Conservation (phyloP, 2,329 filamentous ascomycete species). For the Trichothecium roseum region DNA sequence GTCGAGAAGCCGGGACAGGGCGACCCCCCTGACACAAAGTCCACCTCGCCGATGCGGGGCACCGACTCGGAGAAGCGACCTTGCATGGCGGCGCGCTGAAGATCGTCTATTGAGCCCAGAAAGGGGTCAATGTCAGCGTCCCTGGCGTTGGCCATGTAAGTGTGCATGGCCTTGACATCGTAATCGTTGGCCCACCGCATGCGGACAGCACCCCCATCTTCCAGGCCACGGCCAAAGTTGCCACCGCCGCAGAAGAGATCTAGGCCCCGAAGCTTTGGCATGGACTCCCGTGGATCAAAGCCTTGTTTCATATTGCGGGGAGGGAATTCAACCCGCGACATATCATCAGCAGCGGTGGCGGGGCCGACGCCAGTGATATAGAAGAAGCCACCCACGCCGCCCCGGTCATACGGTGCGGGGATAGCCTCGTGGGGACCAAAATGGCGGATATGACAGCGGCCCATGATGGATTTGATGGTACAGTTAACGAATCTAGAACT, state of each 20-base stretch:
- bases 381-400: constrained; percentile 57
- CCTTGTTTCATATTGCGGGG: constrained; percentile 37
- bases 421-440: constrained; percentile 36
- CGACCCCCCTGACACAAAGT: constrained; percentile 61
- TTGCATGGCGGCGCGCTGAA: constrained; percentile 44
- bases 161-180: constrained; percentile 53
- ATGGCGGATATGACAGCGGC: constrained; percentile 49
- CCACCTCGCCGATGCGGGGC: constrained; percentile 51
- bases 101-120: constrained; percentile 62
- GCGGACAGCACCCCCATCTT: constrained; percentile 56
- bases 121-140: constrained; percentile 40
- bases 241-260: constrained; percentile 73
- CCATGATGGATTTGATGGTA: constrained; percentile 29
- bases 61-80: constrained; percentile 35
- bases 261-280: constrained; percentile 43
- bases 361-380: constrained; percentile 33
- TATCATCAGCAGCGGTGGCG: too few relatives aligned
- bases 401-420: constrained; percentile 52
- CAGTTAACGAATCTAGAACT: constrained; percentile 33
- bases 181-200: constrained; percentile 63
- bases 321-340: too few relatives aligned
- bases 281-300: constrained; percentile 30
- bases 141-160: constrained; percentile 57
- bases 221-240: constrained; percentile 65
- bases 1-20: constrained; percentile 69